These are phyloP conservation scores for Boletus rubropictus DNA, from an alignment of 768 basidiomycete species.

Conservation along the genomic window DNA sequence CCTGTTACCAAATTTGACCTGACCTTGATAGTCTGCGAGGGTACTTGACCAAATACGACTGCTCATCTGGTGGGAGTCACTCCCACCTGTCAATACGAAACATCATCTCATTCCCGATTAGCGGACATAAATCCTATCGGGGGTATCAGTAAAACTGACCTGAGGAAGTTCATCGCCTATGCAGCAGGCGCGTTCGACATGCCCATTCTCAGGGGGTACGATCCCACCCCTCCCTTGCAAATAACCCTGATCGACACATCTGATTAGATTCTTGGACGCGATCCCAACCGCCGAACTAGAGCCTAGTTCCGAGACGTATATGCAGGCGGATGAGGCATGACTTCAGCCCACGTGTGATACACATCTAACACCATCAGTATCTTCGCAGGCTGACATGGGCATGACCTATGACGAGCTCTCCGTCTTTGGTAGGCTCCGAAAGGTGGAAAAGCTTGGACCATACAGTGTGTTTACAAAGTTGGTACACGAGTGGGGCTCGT, in stretches of 20 bases:
- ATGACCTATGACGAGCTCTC: constrained; percentile 99
- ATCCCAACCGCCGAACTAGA: constrained; percentile 95
- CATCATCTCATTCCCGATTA: constrained; percentile 19
- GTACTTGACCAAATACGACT: constrained; percentile 98
- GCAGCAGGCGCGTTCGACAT: constrained; percentile 75
- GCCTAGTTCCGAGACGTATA: constrained; percentile 89
- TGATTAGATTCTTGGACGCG: constrained; percentile 77
- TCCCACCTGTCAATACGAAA: neutral
- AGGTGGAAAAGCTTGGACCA: constrained; percentile 96
- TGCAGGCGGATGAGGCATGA: constrained; percentile 89
- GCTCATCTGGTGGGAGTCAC: constrained; percentile 62
- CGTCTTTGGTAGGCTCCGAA: constrained; percentile 86
- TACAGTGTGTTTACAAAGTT: constrained; percentile 97
- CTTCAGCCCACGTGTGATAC: neutral
- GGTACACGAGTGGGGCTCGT: constrained; percentile 86
- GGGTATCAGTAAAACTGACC: constrained; percentile 93
- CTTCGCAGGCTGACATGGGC: constrained; percentile 85
- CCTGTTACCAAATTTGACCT: neutral
- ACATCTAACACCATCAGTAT: neutral
- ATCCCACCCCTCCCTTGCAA: neutral
- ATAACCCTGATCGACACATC: neutral
- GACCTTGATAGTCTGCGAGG: constrained; percentile 84
- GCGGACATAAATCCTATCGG: constrained; percentile 99
- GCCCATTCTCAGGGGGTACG: constrained; percentile 73
- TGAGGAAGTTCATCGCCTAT: constrained; percentile 92